phyloP scores from a whole-genome alignment of 1,139 yeast species.

The Dujonia santamariae region DNA sequence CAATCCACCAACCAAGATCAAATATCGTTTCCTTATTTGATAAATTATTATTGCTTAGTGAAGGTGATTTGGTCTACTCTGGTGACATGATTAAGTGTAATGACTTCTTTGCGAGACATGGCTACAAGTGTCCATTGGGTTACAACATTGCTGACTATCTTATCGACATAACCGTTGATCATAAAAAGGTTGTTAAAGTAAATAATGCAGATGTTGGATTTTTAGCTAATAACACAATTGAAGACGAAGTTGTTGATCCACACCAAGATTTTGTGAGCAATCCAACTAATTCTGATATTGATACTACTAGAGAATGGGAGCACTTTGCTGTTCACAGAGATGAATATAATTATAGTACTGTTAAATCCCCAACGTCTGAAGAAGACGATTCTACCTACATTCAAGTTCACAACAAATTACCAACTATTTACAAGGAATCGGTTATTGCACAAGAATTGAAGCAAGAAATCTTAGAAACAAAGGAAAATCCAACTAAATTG shows the following conservation, averaged over 20 bases:
- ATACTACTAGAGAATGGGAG: constrained; percentile 82
- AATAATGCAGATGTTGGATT: constrained; percentile 11
- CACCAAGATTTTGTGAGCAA: constrained; percentile 36
- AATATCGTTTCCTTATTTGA: constrained; percentile 91
- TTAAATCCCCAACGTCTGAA: constrained; percentile 10
- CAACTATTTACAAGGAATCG: constrained; percentile 48
- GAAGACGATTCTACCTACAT: constrained; percentile 24
- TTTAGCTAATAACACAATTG: constrained; percentile 19
- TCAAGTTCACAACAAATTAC: constrained; percentile 24
- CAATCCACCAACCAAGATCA: constrained; percentile 98
- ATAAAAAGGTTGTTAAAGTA: constrained; percentile 29
- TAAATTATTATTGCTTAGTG: constrained; percentile 72
- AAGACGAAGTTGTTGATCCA: constrained; percentile 28
- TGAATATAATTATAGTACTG: constrained; percentile 42
- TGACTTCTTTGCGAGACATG: constrained; percentile 72
- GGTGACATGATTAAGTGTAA: constrained; percentile 74
- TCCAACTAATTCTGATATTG: constrained; percentile 36
- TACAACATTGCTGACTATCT: constrained; percentile 92
- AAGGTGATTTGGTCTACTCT: constrained; percentile 83
- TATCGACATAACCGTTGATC: constrained; percentile 83
- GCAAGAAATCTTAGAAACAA: constrained; percentile 43
- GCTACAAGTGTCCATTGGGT: constrained; percentile 82
- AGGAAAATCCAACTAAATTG: constrained; percentile 27
- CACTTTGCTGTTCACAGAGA: constrained; percentile 85
- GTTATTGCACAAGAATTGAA: constrained; percentile 45